Base-by-base conservation (phyloP, 768 basidiomycete genomes). In the Russula foetens region DNA sequence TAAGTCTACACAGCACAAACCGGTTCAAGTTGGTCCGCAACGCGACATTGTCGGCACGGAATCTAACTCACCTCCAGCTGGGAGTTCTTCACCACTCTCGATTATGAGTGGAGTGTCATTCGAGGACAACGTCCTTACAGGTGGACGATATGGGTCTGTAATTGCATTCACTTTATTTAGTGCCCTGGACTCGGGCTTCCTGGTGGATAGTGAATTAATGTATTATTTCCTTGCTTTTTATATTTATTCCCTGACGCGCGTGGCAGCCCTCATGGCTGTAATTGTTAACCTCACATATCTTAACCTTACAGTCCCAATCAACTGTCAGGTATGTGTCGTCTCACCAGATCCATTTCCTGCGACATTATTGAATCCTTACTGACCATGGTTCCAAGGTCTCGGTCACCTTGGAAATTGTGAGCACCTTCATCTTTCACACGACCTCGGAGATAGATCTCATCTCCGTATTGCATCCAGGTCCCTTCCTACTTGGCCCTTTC, bases 191-290 rank as follows among this genome's bases (percentile, higher is more conserved):
- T 12, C 2, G 14, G 35, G 11, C n/a, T n/a, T n/a, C n/a, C 31
- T 5, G 31, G 31, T 11, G 11, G 6, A 12, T 41, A 17, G 19
- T 4, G 3, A 17, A 41, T 4, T 41, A 19, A n/a, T n/a, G n/a
- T n/a, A n/a, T n/a, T n/a, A 17, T 19, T 12, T n/a, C n/a, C n/a
- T 2, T 11, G 7, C 17, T 26, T 19, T 12, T 2, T 35, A 61
- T 53, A 35, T 61, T 38, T 56, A 61, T 21, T 61, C 48, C 29
- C 29, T 61, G 2, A 56, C 53, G 9, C 54, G 60, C n/a, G 17
- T 38, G 9, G 7, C 21, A 15, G 29, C 60, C n/a, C 60, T 61
- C 46, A 5, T 39, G 15, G 17, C 39, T 33, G 60, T 56, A 9
- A 35, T 45, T 11, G n/a, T 50, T 3, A 51, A 49, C 5, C 21